Evolutionary conservation across 257 asterid species (phyloP), one percentile per base, ranked within the genome.

Genomic region (Agastache rugosa): DNA sequence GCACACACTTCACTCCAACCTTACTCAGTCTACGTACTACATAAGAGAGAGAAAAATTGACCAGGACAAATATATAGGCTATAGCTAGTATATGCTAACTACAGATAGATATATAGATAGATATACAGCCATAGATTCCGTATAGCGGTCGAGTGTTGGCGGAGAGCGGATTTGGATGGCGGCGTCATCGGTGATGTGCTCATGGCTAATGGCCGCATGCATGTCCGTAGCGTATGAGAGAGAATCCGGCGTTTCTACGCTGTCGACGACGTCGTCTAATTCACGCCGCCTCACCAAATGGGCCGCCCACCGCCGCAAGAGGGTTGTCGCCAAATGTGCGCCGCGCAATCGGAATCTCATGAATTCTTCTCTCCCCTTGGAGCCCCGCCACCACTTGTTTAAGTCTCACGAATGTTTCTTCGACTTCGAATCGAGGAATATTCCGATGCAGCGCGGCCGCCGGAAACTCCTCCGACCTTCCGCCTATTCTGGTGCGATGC

Each of bases 131-230:
- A 67, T 63, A 44, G 74, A 55, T 71, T 61, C 20, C 7, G 29
- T 56, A 12, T 35, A 51, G 59, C 15, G 61, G 70, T 45, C 37
- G 35, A 63, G 60, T 69, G 65, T 75, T 22, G 47, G 75, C 59
- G 55, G 73, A 75, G 61, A 64, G 69, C 77, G 78, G 76, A 45
- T 78, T 74, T 19, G 56, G 71, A 76, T 77, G 86, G 88, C 88
- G 82, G 86, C 79, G 69, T 78, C 91, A 67, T 82, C 91, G 77
- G 81, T 67, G 78, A 84, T 83, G 55, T 82, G 91, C 71, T 84
- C 93, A 34, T 86, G 92, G 89, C 58, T 87, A 42, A 84, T 86
- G 88, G 93, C 89, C 81, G 93, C 92, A 84, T 87, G 97, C 97
- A 87, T 91, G 97, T 85, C 96, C 53, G 89, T 82, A 53, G 80